Base-by-base conservation (phyloP, 495 filamentous ascomycete genomes). In the Eremomyces bilateralis region DNA sequence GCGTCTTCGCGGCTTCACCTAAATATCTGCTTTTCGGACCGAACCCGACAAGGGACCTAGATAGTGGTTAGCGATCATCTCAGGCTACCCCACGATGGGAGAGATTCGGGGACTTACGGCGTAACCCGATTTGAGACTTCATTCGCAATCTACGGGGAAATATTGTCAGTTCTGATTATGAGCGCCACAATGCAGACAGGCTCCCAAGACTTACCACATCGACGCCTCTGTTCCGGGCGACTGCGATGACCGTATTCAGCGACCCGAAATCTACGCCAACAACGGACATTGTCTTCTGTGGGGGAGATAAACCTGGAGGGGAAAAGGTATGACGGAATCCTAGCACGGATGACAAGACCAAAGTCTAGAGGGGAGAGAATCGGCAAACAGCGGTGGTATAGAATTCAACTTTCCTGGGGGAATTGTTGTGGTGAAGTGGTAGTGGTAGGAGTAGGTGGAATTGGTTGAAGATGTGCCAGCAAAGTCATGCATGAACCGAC, bases 61-160 rank as follows among this genome's bases (percentile, higher is more conserved):
- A 36, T 21, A 28, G 37, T 21, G 40, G 47, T 61, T 42, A 56
- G 51, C 36, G 42, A 42, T 57, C n/a, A n/a, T n/a, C n/a, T n/a
- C n/a, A n/a, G n/a, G n/a, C n/a, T n/a, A n/a, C n/a, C n/a, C n/a
- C n/a, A n/a, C n/a, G n/a, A n/a, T n/a, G n/a, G n/a, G 5, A 29
- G 30, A 42, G 29, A 20, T n/a, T 24, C 41, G 30, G 22, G 21
- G 21, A 70, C 81, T 69, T 76, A 93, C 80, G 88, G 88, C 43
- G 88, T 99, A 35, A 80, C 76, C 59, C 88, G 76, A 65, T 99
- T 95, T 38, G 88, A 99, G 47, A 95, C 88, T 59, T 99, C 88
- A 63, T 97, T 97, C 59, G 84, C 78, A 53, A 97, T 94, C 81
- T 91, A 49, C 37, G 25, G 17, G 5, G 13, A 16, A 17, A n/a